phyloP scores from a whole-genome alignment of 805 yeast species.

The Tanozyma kutaoensis region DNA sequence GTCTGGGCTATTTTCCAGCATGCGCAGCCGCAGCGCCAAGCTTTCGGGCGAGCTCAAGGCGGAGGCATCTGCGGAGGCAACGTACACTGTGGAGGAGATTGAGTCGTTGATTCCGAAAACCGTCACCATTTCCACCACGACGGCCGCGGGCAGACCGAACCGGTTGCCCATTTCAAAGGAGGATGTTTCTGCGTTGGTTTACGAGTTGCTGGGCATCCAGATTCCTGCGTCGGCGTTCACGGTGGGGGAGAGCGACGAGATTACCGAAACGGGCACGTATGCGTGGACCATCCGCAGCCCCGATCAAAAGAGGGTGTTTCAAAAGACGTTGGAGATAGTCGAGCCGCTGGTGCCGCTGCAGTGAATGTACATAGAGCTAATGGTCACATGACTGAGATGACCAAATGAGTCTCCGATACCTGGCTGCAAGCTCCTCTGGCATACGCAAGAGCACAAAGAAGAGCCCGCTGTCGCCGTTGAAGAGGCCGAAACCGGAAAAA shows the following conservation, averaged over 20 bases:
- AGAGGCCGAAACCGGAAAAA: slow-evolving; percentile 7
- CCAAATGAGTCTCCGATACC: slow-evolving; percentile 13
- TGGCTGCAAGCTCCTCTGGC: slow-evolving; percentile 27
- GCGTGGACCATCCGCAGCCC: slow-evolving; percentile 14
- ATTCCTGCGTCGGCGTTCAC: slow-evolving; percentile 13
- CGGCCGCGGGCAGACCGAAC: too few relatives aligned
- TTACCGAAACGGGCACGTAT: slow-evolving; percentile 14
- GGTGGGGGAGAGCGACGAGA: slow-evolving; percentile 6
- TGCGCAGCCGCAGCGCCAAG: slow-evolving; percentile 6
- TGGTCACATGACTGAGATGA: not conserved
- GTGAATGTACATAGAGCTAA: not conserved
- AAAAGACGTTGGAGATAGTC: too few relatives aligned
- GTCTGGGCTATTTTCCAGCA: slow-evolving; percentile 18
- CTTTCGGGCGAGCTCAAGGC: not conserved
- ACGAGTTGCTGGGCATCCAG: slow-evolving; percentile 17
- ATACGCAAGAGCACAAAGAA: slow-evolving; percentile 9
- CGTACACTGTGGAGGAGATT: slow-evolving; percentile 18
- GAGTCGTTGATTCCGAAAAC: too few relatives aligned
- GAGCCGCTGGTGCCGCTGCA: too few relatives aligned
- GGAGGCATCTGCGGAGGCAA: slow-evolving; percentile 2
- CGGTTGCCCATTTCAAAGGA: slow-evolving; percentile 16
- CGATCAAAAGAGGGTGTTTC: slow-evolving; percentile 11
- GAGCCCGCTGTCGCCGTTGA: slow-evolving; percentile 13
- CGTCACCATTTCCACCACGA: slow-evolving; percentile 10
- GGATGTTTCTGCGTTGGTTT: slow-evolving; percentile 10